phyloP scores from a whole-genome alignment of 2,329 filamentous ascomycete species.

The Aureobasidium lini region DNA sequence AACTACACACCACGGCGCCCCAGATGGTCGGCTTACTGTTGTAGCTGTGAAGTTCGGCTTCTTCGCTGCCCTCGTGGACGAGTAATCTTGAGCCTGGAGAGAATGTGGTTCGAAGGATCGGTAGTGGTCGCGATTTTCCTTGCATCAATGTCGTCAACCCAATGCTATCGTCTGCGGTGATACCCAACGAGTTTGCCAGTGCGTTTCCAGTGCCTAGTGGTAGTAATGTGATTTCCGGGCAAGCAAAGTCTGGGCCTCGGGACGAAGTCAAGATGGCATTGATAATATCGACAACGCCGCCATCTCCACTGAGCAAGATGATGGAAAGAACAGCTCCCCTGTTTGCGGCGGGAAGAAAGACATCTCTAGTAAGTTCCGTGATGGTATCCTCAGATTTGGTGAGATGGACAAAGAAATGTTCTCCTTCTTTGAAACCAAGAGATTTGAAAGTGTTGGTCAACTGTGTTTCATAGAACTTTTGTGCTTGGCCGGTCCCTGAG shows the following conservation, averaged over 20 bases:
- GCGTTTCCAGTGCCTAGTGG: constrained; percentile 47
- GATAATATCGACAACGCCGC: constrained; percentile 73
- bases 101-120: constrained; percentile 38
- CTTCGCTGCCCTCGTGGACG: constrained; percentile 37
- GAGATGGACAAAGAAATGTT: constrained; percentile 47
- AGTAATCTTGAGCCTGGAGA: constrained; percentile 38
- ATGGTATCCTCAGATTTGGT: constrained; percentile 61
- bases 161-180: constrained; percentile 26
- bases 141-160: constrained; percentile 34
- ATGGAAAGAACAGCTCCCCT: constrained; percentile 50
- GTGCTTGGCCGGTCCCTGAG: constrained; percentile 37
- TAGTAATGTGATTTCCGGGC: constrained; percentile 50
- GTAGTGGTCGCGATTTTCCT: constrained; percentile 30
- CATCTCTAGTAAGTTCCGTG: constrained; percentile 49
- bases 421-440: constrained; percentile 30
- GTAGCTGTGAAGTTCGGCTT: constrained; percentile 27
- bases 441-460: constrained; percentile 36
- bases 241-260: constrained; percentile 27
- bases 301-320: constrained; percentile 79
- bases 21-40: constrained; percentile 37
- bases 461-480: constrained; percentile 31
- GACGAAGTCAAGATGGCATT: constrained; percentile 51
- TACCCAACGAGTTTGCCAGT: constrained; percentile 38
- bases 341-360: constrained; percentile 44
- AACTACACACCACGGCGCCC: constrained; percentile 80